Percentiles rank a stretch among this genome's conserved stretches.
phyloP scores from a whole-genome alignment of 129 eudicot species.

The carrot (Daucus carota) region DNA sequence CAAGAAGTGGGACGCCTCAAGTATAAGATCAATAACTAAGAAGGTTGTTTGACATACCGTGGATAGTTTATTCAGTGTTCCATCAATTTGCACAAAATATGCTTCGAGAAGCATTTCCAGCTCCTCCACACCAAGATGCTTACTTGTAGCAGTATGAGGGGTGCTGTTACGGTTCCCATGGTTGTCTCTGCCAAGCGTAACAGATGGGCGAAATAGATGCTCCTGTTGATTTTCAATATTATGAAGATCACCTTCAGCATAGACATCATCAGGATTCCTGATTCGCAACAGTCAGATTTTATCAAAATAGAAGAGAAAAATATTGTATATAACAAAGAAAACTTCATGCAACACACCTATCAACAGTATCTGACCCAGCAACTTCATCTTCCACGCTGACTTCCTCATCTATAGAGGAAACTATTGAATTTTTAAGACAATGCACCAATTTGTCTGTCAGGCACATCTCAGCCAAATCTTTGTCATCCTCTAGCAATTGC shows the following conservation, averaged over 20 bases:
- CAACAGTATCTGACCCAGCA: conserved; percentile 35
- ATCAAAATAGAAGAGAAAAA: not conserved
- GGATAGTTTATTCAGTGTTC: conserved; percentile 65
- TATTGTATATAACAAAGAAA: not conserved
- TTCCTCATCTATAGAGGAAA: conserved; percentile 40
- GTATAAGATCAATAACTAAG: not conserved
- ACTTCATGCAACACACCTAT: conserved; percentile 22
- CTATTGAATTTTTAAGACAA: conserved; percentile 45
- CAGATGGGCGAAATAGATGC: conserved; percentile 28
- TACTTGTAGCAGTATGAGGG: conserved; percentile 48
- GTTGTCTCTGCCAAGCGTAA: conserved; percentile 35
- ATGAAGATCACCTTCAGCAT: conserved; percentile 27
- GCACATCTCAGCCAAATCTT: conserved; percentile 72
- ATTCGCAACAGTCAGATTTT: not conserved
- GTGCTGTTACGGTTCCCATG: conserved; percentile 53
- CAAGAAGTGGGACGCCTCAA: not conserved
- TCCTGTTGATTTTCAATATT: conserved; percentile 32
- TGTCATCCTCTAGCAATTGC: conserved; percentile 71
- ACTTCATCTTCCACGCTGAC: conserved; percentile 44
- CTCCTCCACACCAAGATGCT: conserved; percentile 69
- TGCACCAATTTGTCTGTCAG: conserved; percentile 53
- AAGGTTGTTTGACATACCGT: conserved; percentile 43
- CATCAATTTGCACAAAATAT: conserved; percentile 82
- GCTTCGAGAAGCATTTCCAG: conserved; percentile 93
- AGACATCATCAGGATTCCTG: conserved; percentile 46